phyloP scores from a whole-genome alignment of 495 filamentous ascomycete genomes.

The Xylaria acuta region DNA sequence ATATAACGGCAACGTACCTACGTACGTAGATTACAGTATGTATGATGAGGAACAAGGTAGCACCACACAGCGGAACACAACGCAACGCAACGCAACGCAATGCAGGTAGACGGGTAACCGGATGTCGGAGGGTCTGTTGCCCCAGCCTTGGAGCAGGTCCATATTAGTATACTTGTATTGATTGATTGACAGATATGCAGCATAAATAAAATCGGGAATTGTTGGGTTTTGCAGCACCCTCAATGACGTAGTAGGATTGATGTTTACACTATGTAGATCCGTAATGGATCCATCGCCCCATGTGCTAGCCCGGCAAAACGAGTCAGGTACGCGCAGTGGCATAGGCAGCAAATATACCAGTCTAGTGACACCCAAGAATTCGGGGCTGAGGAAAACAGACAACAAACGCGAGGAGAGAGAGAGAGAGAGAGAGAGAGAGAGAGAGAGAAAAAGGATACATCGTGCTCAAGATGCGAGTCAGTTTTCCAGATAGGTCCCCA shows the following conservation, averaged over 20 bases:
- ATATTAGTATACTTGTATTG: no score
- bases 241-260: not conserved
- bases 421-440: no score
- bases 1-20: not conserved
- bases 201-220: not conserved
- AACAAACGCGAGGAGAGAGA: not conserved
- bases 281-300: not conserved
- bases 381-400: not conserved
- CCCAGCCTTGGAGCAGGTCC: no score
- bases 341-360: not conserved
- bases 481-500: not conserved
- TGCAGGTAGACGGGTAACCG: not conserved
- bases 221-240: not conserved
- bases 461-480: not conserved
- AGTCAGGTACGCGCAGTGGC: not conserved
- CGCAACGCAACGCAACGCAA: not conserved
- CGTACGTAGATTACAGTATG: not conserved
- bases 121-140: not conserved
- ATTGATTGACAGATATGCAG: not conserved
- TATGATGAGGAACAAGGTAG: not conserved
- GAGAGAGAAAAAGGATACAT: no score
- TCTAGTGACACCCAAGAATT: not conserved
- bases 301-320: not conserved
- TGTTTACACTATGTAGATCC: not conserved
- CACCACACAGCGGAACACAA: not conserved